phyloP scores from a whole-genome alignment of 495 filamentous ascomycete species.

The Jackrogersella minutella region DNA sequence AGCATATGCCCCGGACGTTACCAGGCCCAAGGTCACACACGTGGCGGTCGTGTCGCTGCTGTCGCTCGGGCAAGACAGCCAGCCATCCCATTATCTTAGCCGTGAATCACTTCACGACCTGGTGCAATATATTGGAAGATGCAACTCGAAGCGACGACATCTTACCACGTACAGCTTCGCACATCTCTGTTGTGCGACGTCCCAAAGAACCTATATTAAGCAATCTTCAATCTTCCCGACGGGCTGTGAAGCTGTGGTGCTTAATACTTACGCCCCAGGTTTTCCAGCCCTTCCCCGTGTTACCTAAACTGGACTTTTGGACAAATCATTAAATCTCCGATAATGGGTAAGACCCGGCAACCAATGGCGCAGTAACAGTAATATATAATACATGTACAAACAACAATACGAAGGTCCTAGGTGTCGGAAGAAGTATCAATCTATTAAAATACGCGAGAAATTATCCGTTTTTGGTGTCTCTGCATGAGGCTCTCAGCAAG shows the following conservation, averaged over 20 bases:
- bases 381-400: constrained; percentile 17
- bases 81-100: constrained; percentile 23
- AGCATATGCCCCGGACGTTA: not conserved
- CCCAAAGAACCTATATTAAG: constrained; percentile 26
- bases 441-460: not conserved
- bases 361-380: constrained; percentile 18
- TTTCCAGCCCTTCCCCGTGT: constrained; percentile 23
- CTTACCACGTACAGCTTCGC: constrained; percentile 4
- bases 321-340: constrained; percentile 46
- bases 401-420: constrained; percentile 25
- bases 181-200: constrained; percentile 29
- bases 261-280: constrained; percentile 9
- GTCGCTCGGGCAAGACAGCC: constrained; percentile 6
- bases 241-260: constrained; percentile 16
- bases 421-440: constrained; percentile 7
- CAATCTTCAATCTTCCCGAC: constrained; percentile 26
- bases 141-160: constrained; percentile 22
- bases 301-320: constrained; percentile 18
- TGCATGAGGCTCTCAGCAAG: not conserved
- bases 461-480: not conserved
- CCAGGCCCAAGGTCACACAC: constrained; percentile 11
- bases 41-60: constrained; percentile 16
- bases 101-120: constrained; percentile 5
- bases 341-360: constrained; percentile 6
- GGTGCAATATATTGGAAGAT: constrained; percentile 3